Conservation (phyloP, 2,329 filamentous ascomycete genomes). For the Ophiocordyceps camponoti-rufipedis region DNA sequence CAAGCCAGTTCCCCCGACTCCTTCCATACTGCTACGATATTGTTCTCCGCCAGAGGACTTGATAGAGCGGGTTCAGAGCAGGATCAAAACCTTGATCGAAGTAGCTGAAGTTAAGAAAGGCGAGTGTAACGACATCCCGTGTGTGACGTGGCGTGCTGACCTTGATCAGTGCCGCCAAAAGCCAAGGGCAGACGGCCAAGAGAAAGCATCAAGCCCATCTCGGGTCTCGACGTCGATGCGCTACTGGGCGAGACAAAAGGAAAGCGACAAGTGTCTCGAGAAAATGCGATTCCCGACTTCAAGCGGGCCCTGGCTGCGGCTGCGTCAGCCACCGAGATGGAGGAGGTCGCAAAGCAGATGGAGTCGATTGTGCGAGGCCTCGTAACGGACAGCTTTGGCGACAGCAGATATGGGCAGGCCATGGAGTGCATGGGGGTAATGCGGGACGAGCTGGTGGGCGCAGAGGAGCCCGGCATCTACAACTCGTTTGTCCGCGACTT, state of each 20-base stretch:
- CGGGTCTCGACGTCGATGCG: conserved; percentile 71
- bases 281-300: conserved; percentile 81
- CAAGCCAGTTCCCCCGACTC: conserved; percentile 39
- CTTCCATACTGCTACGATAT: conserved; percentile 51
- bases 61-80: conserved; percentile 33
- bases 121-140: conserved; percentile 10
- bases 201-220: conserved; percentile 64
- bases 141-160: neutral
- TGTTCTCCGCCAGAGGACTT: conserved; percentile 54
- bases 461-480: conserved; percentile 60
- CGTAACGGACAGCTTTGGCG: conserved; percentile 56
- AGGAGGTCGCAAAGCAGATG: conserved; percentile 58
- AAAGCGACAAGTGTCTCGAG: conserved; percentile 26
- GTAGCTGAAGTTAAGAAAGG: conserved; percentile 72
- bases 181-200: conserved; percentile 53
- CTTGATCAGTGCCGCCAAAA: conserved; percentile 51
- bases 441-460: conserved; percentile 54
- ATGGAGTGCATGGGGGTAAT: conserved; percentile 62
- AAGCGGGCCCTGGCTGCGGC: conserved; percentile 54
- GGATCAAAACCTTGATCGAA: conserved; percentile 45
- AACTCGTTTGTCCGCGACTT: conserved; percentile 55
- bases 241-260: conserved; percentile 43
- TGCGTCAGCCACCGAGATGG: conserved; percentile 40
- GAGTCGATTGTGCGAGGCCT: conserved; percentile 48
- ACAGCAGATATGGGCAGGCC: conserved; percentile 54